Percentiles rank a stretch among this genome's conserved stretches.
Evolutionary conservation across 805 yeast species (phyloP).

Genomic region (Zygosaccharomyces rouxii): DNA sequence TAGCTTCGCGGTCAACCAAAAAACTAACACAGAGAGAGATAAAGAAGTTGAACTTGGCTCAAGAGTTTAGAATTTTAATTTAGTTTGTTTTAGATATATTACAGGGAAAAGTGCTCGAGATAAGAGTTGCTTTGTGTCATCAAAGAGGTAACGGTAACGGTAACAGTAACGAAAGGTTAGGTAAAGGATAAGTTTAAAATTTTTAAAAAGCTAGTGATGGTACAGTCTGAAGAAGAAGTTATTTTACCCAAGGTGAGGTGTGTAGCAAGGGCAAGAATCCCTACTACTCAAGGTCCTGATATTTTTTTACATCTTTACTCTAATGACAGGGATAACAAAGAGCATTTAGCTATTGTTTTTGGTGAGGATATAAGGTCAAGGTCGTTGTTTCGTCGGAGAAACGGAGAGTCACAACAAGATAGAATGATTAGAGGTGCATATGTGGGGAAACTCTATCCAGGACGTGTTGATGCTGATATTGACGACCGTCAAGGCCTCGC

Average conservation of each 20-base stretch:
- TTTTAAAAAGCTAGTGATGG: background rate
- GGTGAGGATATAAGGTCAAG: slow-evolving; percentile 85
- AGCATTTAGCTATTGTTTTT: slow-evolving; percentile 94
- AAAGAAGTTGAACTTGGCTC: too few relatives aligned
- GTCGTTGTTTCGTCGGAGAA: slow-evolving; percentile 57
- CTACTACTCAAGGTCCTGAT: slow-evolving; percentile 93
- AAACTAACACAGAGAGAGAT: too few relatives aligned
- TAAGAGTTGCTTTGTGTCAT: too few relatives aligned
- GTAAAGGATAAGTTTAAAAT: background rate
- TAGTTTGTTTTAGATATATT: too few relatives aligned
- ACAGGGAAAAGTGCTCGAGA: too few relatives aligned
- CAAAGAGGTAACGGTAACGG: too few relatives aligned
- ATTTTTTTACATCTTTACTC: slow-evolving; percentile 85
- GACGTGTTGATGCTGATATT: slow-evolving; percentile 64
- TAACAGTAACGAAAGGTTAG: too few relatives aligned
- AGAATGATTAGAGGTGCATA: slow-evolving; percentile 99
- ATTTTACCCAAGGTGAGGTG: slow-evolving; percentile 74
- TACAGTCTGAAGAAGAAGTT: slow-evolving; percentile 2
- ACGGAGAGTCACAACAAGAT: slow-evolving; percentile 79
- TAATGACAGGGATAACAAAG: slow-evolving; percentile 83
- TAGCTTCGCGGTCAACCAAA: too few relatives aligned
- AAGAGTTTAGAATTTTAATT: too few relatives aligned
- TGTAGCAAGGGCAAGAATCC: slow-evolving; percentile 91
- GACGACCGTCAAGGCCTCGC: slow-evolving; percentile 45
- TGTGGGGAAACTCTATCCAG: slow-evolving; percentile 84